Conservation (phyloP, 1,284 basidiomycete genomes). For the Boletus sp. region DNA sequence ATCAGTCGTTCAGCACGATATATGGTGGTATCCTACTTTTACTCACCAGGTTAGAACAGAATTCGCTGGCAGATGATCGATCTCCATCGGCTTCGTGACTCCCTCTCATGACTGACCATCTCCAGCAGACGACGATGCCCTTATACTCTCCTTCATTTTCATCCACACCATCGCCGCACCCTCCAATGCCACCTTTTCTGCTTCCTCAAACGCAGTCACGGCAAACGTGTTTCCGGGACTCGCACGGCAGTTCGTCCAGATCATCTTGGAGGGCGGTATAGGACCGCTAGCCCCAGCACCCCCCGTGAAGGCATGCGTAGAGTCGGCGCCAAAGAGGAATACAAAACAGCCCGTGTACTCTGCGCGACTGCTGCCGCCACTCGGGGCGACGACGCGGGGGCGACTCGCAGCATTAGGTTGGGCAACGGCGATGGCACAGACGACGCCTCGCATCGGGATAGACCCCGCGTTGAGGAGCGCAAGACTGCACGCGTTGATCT, state of each 20-base stretch:
- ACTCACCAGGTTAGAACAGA: background rate
- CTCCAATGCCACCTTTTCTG: slow-evolving; percentile 43
- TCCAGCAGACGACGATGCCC: slow-evolving; percentile 15
- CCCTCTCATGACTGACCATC: slow-evolving; percentile 34
- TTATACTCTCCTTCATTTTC: slow-evolving; percentile 43
- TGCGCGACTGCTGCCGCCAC: slow-evolving; percentile 1
- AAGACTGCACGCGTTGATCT: slow-evolving; percentile 64
- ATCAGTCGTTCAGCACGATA: background rate
- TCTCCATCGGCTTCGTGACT: slow-evolving; percentile 14
- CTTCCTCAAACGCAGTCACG: slow-evolving; percentile 40
- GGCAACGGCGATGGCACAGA: slow-evolving; percentile 62
- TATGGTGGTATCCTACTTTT: background rate
- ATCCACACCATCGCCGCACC: slow-evolving; percentile 47
- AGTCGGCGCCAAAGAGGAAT: slow-evolving; percentile 52
- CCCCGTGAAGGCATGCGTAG: background rate
- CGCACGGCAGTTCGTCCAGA: slow-evolving; percentile 44
- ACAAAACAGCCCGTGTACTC: slow-evolving; percentile 52
- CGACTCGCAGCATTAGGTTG: slow-evolving; percentile 23
- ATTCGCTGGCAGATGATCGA: background rate
- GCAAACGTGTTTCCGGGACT: slow-evolving; percentile 32
- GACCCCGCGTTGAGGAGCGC: slow-evolving; percentile 66
- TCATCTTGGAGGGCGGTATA: slow-evolving; percentile 25
- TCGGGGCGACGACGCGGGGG: slow-evolving; percentile 37
- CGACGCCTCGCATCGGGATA: slow-evolving; percentile 64
- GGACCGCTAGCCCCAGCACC: slow-evolving; percentile 4